These are phyloP conservation scores for Glonium stellatum DNA, from an alignment of 495 filamentous ascomycete species.

Conservation along the genomic window DNA sequence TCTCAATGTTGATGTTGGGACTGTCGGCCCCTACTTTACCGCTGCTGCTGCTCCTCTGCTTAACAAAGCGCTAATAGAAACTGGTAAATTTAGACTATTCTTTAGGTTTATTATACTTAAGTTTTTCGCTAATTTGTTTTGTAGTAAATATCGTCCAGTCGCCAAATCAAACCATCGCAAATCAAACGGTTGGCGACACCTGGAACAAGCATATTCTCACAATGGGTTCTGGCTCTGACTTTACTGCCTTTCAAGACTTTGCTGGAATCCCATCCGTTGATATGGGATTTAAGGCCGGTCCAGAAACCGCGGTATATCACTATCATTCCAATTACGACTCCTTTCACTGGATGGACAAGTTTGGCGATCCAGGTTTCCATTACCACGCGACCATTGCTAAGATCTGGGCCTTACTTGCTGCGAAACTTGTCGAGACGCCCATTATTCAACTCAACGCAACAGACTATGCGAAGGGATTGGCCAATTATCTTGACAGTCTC, in stretches of 20 bases:
- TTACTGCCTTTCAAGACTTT: slow-evolving; percentile 68
- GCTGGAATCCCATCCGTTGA: slow-evolving; percentile 61
- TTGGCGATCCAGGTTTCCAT: slow-evolving; percentile 54
- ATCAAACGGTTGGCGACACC: slow-evolving; percentile 60
- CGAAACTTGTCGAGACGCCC: slow-evolving; percentile 37
- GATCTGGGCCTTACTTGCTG: slow-evolving; percentile 45
- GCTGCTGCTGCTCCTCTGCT: slow-evolving; percentile 68
- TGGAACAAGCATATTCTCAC: slow-evolving; percentile 56
- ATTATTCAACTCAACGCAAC: slow-evolving; percentile 38
- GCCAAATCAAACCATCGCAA: slow-evolving; percentile 60
- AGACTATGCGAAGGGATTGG: slow-evolving; percentile 36
- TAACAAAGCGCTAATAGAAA: slow-evolving; percentile 65
- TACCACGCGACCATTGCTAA: slow-evolving; percentile 57
- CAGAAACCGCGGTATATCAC: slow-evolving; percentile 55
- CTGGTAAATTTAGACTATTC: slow-evolving; percentile 40
- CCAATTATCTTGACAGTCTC: slow-evolving; percentile 47
- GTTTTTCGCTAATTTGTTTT: not conserved
- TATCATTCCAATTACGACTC: slow-evolving; percentile 76
- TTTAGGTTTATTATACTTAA: not conserved
- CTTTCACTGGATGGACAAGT: slow-evolving; percentile 68
- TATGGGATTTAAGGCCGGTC: slow-evolving; percentile 47
- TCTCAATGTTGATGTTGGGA: slow-evolving; percentile 63
- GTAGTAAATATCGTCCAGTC: slow-evolving; percentile 53
- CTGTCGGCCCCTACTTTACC: slow-evolving; percentile 48
- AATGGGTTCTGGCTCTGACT: slow-evolving; percentile 67